phyloP scores from a whole-genome alignment of 371 early-diverging fungal species.

The Syncephalis fuscata region DNA sequence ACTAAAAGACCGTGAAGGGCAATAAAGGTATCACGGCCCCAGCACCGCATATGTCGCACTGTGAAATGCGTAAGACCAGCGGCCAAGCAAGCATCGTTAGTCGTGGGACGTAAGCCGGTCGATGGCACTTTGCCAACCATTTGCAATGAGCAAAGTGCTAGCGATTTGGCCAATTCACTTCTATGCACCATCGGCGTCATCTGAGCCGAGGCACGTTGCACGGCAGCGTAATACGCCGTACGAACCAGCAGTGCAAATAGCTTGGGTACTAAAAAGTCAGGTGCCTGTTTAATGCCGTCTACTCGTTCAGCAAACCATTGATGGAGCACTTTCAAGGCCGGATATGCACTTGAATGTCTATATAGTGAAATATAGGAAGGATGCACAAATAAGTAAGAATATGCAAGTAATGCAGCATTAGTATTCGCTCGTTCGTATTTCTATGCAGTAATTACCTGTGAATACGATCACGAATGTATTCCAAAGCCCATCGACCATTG shows the following conservation, averaged over 20 bases:
- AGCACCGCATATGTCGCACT: constrained; percentile 82
- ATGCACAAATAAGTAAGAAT: background rate
- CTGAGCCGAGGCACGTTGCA: constrained; percentile 30
- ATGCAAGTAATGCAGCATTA: no score
- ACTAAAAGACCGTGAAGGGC: constrained; percentile 72
- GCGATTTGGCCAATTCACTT: constrained; percentile 42
- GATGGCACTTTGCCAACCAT: constrained; percentile 58
- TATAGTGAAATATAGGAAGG: background rate
- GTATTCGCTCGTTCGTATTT: no score
- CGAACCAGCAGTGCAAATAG: constrained; percentile 76
- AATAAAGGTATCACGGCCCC: constrained; percentile 96
- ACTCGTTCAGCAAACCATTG: constrained; percentile 66
- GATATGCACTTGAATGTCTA: constrained; percentile 26
- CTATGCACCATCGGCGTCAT: constrained; percentile 40
- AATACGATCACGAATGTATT: constrained; percentile 64
- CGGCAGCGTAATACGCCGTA: constrained; percentile 54
- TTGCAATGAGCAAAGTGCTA: constrained; percentile 70
- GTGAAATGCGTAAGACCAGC: constrained; percentile 96
- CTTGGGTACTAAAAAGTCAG: constrained; percentile 77
- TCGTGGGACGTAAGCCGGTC: constrained; percentile 58
- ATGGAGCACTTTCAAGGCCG: constrained; percentile 23
- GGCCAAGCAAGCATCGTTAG: constrained; percentile 46
- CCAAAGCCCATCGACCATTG: constrained; percentile 81
- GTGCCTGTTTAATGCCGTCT: constrained; percentile 39
- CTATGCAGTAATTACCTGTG: constrained; percentile 16